A percentile compares a stretch with the other conserved stretches of the same genome.
phyloP scores from a whole-genome alignment of 2,329 filamentous ascomycete species.

The Alternaria hordeiaustralica region DNA sequence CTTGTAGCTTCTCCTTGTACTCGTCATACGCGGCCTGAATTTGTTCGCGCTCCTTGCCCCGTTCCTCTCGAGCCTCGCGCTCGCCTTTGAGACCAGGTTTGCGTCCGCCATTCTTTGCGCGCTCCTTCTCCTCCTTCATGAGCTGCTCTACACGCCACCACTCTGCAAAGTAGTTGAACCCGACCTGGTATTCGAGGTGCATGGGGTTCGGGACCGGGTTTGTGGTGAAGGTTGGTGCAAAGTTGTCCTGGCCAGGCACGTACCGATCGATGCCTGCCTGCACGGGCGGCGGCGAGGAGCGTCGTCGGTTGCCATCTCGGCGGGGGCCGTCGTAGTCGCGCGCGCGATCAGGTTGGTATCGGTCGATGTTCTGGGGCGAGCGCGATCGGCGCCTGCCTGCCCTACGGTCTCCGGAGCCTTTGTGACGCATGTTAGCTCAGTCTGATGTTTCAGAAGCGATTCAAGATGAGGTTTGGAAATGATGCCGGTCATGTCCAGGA shows the following conservation, averaged over 20 bases:
- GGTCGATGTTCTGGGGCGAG: conserved; percentile 73
- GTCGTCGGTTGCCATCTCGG: conserved; percentile 67
- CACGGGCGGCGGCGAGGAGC: conserved; percentile 64
- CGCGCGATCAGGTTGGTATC: conserved; percentile 75
- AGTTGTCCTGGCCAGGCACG: conserved; percentile 73
- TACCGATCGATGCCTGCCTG: conserved; percentile 82
- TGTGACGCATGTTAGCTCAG: conserved; percentile 5
- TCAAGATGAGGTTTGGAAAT: not conserved
- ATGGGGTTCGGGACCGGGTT: conserved; percentile 78
- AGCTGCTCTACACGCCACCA: conserved; percentile 86
- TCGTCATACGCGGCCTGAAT: conserved; percentile 74
- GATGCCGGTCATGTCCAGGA: not conserved
- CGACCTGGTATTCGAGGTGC: conserved; percentile 77
- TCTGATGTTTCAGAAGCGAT: not conserved
- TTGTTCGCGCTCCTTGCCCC: conserved; percentile 77
- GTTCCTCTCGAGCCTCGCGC: conserved; percentile 73
- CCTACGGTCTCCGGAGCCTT: conserved; percentile 40
- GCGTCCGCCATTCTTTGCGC: conserved; percentile 71
- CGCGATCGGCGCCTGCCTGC: conserved; percentile 65
- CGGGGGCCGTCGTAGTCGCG: conserved; percentile 71
- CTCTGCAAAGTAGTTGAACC: conserved; percentile 84
- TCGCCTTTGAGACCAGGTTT: conserved; percentile 69
- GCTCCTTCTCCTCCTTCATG: conserved; percentile 82
- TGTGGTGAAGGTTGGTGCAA: conserved; percentile 57
- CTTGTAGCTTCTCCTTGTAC: conserved; percentile 70